Evolutionary conservation across 805 yeast species (phyloP).

Genomic region (Starmerella cellae): DNA sequence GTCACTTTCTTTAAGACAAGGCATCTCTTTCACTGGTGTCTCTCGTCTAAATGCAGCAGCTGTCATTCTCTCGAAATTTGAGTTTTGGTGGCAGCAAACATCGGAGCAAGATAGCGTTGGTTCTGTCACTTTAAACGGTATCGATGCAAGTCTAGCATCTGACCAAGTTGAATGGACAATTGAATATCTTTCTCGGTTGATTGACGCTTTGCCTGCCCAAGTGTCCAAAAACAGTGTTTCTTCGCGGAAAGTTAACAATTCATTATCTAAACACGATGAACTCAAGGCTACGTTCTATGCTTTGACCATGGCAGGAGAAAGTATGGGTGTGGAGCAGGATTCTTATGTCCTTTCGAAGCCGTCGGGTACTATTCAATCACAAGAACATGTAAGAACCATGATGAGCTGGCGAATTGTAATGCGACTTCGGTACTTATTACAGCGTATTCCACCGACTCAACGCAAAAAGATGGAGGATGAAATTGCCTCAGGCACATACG

Average conservation of each 20-base stretch:
- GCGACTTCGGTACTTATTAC: conserved; percentile 60
- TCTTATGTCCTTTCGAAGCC: conserved; percentile 87
- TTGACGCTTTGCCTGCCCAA: neutral
- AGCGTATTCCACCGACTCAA: conserved; percentile 43
- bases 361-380: conserved; percentile 60
- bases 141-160: conserved; percentile 12
- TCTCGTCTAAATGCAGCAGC: conserved; percentile 21
- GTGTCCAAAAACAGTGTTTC: neutral
- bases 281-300: conserved; percentile 12
- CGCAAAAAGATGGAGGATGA: conserved; percentile 24
- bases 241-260: neutral
- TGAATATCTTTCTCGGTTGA: conserved; percentile 5
- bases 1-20: conserved; percentile 19
- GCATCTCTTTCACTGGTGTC: neutral
- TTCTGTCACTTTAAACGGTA: conserved; percentile 14
- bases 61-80: conserved; percentile 24
- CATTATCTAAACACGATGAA: conserved; percentile 1
- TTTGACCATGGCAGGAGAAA: conserved; percentile 33
- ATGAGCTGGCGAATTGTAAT: conserved; percentile 82
- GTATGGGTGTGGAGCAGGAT: conserved; percentile 54
- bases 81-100: conserved; percentile 26
- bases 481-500: conserved; percentile 30
- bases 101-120: conserved; percentile 11
- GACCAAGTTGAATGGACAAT: conserved; percentile 16
- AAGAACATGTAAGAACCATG: conserved; percentile 60